A percentile compares a stretch with the other conserved stretches of the same genome.
These are phyloP conservation scores for Penicillium sp. DNA, from an alignment of 2,329 filamentous ascomycete genomes.

Conservation along the genomic window DNA sequence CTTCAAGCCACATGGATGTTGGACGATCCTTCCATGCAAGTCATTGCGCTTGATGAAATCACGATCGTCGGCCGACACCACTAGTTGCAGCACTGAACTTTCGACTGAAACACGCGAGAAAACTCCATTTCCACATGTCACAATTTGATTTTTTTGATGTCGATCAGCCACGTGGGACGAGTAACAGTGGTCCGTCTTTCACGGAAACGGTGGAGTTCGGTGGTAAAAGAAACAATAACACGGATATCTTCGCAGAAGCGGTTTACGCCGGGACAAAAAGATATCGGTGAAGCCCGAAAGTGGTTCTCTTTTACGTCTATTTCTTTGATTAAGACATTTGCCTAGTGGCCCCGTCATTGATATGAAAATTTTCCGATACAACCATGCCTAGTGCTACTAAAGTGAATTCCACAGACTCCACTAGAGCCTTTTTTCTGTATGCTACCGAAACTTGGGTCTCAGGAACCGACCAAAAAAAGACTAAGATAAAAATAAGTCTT, in stretches of 20 bases:
- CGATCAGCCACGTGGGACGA: constrained; percentile 12
- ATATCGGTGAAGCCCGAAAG: not conserved
- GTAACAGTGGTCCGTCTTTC: not conserved
- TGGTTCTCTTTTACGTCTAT: not conserved
- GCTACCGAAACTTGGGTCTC: constrained; percentile 1
- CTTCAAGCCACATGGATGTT: constrained; percentile 6
- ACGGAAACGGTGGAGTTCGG: not conserved
- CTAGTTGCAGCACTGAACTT: constrained; percentile 3
- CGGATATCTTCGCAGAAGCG: not conserved
- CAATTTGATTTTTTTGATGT: constrained; percentile 1
- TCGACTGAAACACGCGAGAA: not conserved
- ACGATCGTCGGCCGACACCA: constrained; percentile 10
- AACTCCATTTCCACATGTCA: not conserved
- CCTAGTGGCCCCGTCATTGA: not conserved
- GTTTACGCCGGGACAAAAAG: not conserved
- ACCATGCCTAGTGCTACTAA: no score
- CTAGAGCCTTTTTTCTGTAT: constrained; percentile 1
- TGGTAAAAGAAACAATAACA: not conserved
- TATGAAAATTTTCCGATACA: not conserved
- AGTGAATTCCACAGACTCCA: not conserved
- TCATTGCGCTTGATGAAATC: constrained; percentile 13
- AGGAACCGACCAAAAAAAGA: constrained; percentile 9
- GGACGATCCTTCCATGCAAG: constrained; percentile 13
- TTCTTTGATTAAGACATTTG: not conserved
- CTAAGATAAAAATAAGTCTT: not conserved